These are phyloP conservation scores for Chlorella sp. DNA, from an alignment of 139 green algal species.

Conservation along the genomic window DNA sequence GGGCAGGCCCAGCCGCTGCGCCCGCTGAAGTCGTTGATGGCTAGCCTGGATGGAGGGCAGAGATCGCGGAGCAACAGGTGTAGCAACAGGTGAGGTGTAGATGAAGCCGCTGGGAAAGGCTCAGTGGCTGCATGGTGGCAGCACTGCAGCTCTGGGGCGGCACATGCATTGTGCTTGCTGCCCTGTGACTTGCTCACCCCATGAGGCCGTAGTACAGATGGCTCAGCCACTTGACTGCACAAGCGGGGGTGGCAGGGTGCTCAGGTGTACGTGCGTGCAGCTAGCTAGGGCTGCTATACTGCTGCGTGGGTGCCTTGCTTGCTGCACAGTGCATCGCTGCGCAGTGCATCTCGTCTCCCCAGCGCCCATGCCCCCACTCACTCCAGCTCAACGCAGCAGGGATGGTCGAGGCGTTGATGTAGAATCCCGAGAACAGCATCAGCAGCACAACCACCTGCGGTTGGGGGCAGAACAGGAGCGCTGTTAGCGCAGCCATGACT, in stretches of 20 bases:
- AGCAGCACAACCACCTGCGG: not conserved
- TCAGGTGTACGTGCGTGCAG: not conserved
- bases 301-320: too few relatives aligned
- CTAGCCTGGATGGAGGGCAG: constrained; percentile 21
- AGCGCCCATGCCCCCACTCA: not conserved
- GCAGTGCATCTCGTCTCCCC: too few relatives aligned
- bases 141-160: too few relatives aligned
- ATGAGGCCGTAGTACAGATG: constrained; percentile 60
- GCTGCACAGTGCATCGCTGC: not conserved
- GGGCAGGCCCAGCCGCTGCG: constrained; percentile 31
- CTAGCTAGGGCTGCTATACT: too few relatives aligned
- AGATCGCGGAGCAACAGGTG: too few relatives aligned
- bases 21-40: constrained; percentile 59
- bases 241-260: too few relatives aligned
- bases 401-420: constrained; percentile 13
- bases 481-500: too few relatives aligned
- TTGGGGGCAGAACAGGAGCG: too few relatives aligned
- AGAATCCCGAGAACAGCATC: constrained; percentile 24
- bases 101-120: too few relatives aligned
- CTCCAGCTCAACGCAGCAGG: constrained; percentile 22
- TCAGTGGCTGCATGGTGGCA: too few relatives aligned
- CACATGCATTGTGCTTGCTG: too few relatives aligned
- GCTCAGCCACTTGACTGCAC: constrained; percentile 45
- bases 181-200: not conserved
- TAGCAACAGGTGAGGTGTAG: too few relatives aligned